Conservation (phyloP, 495 filamentous ascomycete species). For the Cenococcum geophilum region DNA sequence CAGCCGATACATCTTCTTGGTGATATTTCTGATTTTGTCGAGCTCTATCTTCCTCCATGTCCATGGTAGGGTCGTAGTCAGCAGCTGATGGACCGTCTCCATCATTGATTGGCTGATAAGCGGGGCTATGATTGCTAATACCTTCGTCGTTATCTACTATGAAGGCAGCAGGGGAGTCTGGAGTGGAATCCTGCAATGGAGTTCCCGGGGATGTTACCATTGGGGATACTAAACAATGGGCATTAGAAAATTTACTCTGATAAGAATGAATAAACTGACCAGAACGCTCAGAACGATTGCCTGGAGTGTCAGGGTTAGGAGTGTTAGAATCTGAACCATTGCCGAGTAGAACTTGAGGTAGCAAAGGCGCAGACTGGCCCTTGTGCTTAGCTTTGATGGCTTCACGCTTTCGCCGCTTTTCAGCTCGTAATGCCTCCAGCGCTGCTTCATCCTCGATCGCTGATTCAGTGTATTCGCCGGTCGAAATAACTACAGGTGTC, state of each 20-base stretch:
- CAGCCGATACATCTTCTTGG: slow-evolving; percentile 52
- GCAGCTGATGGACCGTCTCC: slow-evolving; percentile 84
- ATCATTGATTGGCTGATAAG: slow-evolving; percentile 42
- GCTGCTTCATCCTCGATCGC: slow-evolving; percentile 55
- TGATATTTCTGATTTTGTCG: slow-evolving; percentile 60
- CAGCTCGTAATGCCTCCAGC: slow-evolving; percentile 62
- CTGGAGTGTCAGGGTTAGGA: slow-evolving; percentile 44
- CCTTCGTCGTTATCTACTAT: slow-evolving; percentile 55
- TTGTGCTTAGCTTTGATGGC: slow-evolving; percentile 78
- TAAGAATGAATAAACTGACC: slow-evolving; percentile 3
- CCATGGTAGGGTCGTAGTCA: slow-evolving; percentile 88
- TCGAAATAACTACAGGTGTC: not conserved
- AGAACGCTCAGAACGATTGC: slow-evolving; percentile 19
- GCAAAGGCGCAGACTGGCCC: slow-evolving; percentile 54
- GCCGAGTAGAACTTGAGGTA: slow-evolving; percentile 66
- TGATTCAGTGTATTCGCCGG: not conserved
- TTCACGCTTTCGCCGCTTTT: slow-evolving; percentile 79
- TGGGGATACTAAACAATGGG: slow-evolving; percentile 21
- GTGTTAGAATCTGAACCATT: slow-evolving; percentile 52
- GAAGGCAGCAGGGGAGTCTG: slow-evolving; percentile 51
- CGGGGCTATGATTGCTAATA: slow-evolving; percentile 48
- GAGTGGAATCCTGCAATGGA: slow-evolving; percentile 45
- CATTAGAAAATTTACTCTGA: not conserved
- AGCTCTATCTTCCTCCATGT: slow-evolving; percentile 83
- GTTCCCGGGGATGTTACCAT: slow-evolving; percentile 41